Percentiles rank a stretch among this genome's conserved stretches.
phyloP scores from a whole-genome alignment of 1,284 basidiomycete genomes.

The Rhodotorula sp. region DNA sequence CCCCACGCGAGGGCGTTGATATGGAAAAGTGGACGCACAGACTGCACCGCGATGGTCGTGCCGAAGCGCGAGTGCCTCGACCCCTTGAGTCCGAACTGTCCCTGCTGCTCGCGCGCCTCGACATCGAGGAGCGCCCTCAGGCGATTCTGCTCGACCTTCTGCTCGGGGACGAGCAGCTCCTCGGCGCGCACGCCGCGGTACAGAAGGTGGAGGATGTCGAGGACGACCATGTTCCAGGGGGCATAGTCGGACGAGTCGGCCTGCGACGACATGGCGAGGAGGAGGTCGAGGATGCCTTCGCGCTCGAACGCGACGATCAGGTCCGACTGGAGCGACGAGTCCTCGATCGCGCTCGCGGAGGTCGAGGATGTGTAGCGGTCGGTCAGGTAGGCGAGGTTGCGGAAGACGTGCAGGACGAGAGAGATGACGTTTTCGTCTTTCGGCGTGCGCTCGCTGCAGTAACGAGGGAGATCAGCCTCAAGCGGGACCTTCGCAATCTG shows the following conservation, averaged over 20 bases:
- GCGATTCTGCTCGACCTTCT: constrained; percentile 55
- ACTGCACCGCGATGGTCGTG: constrained; percentile 79
- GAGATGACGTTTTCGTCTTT: constrained; percentile 82
- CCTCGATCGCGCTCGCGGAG: constrained; percentile 72
- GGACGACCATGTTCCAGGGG: constrained; percentile 77
- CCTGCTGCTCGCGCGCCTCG: constrained; percentile 17
- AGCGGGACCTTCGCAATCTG: neutral
- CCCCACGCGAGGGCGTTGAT: too few relatives aligned
- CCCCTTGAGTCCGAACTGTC: constrained; percentile 44
- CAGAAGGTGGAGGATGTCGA: constrained; percentile 86
- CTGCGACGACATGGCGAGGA: constrained; percentile 79
- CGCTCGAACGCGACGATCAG: constrained; percentile 71
- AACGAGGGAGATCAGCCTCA: neutral
- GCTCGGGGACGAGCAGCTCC: constrained; percentile 66
- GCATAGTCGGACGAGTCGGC: constrained; percentile 72
- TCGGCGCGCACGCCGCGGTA: constrained; percentile 72
- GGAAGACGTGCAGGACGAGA: constrained; percentile 81
- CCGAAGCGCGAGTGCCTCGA: constrained; percentile 91
- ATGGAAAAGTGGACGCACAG: constrained; percentile 28
- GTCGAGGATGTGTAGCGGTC: constrained; percentile 69
- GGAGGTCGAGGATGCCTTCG: constrained; percentile 71
- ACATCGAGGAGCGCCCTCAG: constrained; percentile 57
- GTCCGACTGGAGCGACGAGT: constrained; percentile 63
- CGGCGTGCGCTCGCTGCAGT: constrained; percentile 62
- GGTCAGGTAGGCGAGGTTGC: constrained; percentile 86